Evolutionary conservation across 2,329 filamentous ascomycete genomes (phyloP).

Genomic region (Cladosporium sphaerospermum): DNA sequence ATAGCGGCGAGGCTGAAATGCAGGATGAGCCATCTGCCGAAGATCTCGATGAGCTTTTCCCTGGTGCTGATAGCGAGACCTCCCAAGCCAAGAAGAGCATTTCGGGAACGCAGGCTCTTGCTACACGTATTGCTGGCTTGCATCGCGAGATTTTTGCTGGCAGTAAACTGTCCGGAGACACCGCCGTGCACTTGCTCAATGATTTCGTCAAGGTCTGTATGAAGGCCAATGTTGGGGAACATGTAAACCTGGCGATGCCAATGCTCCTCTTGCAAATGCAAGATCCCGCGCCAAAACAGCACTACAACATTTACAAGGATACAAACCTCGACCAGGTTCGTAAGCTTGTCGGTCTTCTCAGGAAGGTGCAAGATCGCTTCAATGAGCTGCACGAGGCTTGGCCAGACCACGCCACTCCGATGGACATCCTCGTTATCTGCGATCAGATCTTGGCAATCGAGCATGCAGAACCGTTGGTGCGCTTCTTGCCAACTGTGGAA

Average conservation of each 20-base stretch:
- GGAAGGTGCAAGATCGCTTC: constrained; percentile 66
- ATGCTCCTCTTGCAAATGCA: constrained; percentile 29
- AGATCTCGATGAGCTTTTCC: constrained; percentile 77
- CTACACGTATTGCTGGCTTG: constrained; percentile 18
- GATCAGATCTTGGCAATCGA: constrained; percentile 68
- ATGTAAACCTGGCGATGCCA: constrained; percentile 13
- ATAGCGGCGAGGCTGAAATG: constrained; percentile 69
- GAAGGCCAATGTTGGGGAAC: background rate
- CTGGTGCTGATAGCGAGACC: constrained; percentile 44
- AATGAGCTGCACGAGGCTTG: constrained; percentile 57
- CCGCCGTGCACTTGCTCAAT: constrained; percentile 18
- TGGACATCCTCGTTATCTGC: constrained; percentile 70
- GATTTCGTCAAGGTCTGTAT: constrained; percentile 1
- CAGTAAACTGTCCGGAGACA: constrained; percentile 3
- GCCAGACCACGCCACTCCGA: constrained; percentile 71
- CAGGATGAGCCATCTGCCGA: constrained; percentile 67
- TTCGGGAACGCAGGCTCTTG: constrained; percentile 18
- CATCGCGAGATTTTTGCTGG: constrained; percentile 17
- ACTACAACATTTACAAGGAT: constrained; percentile 86
- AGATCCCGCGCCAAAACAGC: background rate
- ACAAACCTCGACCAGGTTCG: constrained; percentile 69
- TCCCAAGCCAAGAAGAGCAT: background rate
- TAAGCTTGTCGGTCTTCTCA: constrained; percentile 63
- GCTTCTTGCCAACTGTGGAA: constrained; percentile 78
- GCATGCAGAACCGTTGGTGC: constrained; percentile 78